Conservation (phyloP, 164 flowering plant genomes). For the Buxus sempervirens region DNA sequence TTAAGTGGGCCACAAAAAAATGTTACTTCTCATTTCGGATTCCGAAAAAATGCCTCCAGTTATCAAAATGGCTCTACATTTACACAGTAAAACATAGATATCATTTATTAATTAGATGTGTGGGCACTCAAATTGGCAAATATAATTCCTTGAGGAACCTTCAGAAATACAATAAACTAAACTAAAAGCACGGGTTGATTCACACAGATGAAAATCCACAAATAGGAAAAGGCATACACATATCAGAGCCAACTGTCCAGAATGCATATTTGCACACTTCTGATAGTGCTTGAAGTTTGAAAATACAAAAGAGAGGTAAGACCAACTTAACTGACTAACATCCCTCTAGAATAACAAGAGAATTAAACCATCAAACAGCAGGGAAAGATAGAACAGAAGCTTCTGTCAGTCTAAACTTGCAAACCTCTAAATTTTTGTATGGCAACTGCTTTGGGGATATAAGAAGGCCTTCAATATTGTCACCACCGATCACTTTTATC, state of each 20-base stretch:
- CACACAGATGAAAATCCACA: not conserved
- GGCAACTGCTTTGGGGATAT: conserved; percentile 57
- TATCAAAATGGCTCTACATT: not conserved
- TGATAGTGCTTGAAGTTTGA: not conserved
- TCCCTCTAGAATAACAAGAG: not conserved
- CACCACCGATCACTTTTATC: conserved; percentile 78
- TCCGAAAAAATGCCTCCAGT: not conserved
- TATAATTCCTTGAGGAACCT: not conserved
- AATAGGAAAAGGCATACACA: not conserved
- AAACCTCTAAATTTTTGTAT: conserved; percentile 71
- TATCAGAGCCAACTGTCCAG: not conserved
- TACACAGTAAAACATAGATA: not conserved
- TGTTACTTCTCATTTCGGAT: not conserved
- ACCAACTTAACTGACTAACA: not conserved
- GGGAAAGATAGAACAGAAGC: not conserved
- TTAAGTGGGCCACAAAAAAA: not conserved
- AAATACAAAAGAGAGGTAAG: too few relatives aligned
- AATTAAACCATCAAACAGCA: not conserved
- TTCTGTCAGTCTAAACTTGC: conserved; percentile 8
- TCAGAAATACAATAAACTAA: not conserved
- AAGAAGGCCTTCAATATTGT: conserved; percentile 72
- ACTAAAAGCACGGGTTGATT: not conserved
- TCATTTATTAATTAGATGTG: not conserved
- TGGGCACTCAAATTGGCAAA: not conserved
- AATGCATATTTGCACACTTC: not conserved